Conservation (phyloP, 2,329 filamentous ascomycete species). For the Gyromitra esculenta region DNA sequence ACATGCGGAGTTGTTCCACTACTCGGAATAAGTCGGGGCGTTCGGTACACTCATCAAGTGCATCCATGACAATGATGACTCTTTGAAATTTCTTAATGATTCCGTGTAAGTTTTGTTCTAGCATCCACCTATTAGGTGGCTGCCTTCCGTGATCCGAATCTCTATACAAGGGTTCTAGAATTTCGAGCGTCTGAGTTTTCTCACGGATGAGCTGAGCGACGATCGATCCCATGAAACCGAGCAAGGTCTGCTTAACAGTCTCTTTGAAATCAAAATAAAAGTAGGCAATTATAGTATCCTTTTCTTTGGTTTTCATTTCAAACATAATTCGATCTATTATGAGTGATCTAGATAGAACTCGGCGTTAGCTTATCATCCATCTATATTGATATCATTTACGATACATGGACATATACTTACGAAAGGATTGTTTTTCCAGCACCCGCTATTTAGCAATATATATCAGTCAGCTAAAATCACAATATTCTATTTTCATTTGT, state of each 20-base stretch:
- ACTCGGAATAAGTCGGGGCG: background rate
- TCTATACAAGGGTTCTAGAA: background rate
- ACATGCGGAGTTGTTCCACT: background rate
- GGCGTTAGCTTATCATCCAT: too few relatives aligned
- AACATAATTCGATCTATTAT: constrained; percentile 21
- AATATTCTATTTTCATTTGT: background rate
- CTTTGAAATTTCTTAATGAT: constrained; percentile 2
- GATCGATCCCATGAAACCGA: constrained; percentile 7
- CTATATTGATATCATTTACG: background rate
- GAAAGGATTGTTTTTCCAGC: constrained; percentile 48
- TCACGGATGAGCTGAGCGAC: constrained; percentile 10
- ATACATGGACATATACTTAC: constrained; percentile 17
- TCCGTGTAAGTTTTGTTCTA: background rate
- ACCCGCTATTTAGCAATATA: constrained; percentile 25
- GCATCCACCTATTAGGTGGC: background rate
- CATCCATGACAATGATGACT: constrained; percentile 32
- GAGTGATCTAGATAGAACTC: background rate
- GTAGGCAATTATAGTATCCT: constrained; percentile 5
- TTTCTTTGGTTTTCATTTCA: background rate
- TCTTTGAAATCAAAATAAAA: constrained; percentile 46
- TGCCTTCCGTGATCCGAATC: background rate
- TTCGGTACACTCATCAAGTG: constrained; percentile 38
- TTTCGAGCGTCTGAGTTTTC: background rate
- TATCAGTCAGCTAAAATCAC: background rate
- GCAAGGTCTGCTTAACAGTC: constrained; percentile 7